Percentiles rank a stretch among this genome's conserved stretches.
These are phyloP conservation scores for Zoysia pacifica DNA, from an alignment of 176 grass and related monocot genomes.

Conservation along the genomic window DNA sequence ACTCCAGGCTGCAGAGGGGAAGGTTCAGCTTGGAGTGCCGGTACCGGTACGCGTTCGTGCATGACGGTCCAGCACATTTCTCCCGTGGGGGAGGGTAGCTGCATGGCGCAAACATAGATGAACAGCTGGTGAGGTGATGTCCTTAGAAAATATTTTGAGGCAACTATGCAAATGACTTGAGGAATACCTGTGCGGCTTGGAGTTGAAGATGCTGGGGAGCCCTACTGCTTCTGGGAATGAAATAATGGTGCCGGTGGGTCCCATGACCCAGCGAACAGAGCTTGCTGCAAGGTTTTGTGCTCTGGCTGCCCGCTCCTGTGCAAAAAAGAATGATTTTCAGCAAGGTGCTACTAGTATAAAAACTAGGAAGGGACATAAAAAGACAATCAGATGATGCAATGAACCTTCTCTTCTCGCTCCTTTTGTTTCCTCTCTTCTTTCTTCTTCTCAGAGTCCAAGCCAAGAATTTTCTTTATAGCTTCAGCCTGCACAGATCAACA, in stretches of 20 bases:
- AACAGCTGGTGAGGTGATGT: background rate
- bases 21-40: conserved; percentile 77
- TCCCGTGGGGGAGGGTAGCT: conserved; percentile 78
- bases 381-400: conserved; percentile 27
- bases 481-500: conserved; percentile 58
- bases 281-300: conserved; percentile 42
- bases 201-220: conserved; percentile 81
- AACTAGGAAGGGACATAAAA: background rate
- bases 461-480: conserved; percentile 91
- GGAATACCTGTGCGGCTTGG: conserved; percentile 65
- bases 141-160: too few relatives aligned
- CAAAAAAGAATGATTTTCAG: conserved; percentile 22
- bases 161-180: background rate
- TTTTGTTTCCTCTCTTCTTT: conserved; percentile 98
- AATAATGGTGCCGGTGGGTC: conserved; percentile 63
- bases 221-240: conserved; percentile 76
- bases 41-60: conserved; percentile 59
- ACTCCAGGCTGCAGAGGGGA: conserved; percentile 78
- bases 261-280: conserved; percentile 71
- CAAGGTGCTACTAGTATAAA: background rate
- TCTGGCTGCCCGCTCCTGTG: conserved; percentile 62
- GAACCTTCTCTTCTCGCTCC: conserved; percentile 76
- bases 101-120: background rate
- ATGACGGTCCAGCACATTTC: conserved; percentile 65
- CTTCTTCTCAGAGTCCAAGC: conserved; percentile 86